A percentile compares a stretch with the other conserved stretches of the same genome.
These are phyloP conservation scores for Solanum medicagineum DNA, from an alignment of 257 asterid genomes.

Conservation along the genomic window DNA sequence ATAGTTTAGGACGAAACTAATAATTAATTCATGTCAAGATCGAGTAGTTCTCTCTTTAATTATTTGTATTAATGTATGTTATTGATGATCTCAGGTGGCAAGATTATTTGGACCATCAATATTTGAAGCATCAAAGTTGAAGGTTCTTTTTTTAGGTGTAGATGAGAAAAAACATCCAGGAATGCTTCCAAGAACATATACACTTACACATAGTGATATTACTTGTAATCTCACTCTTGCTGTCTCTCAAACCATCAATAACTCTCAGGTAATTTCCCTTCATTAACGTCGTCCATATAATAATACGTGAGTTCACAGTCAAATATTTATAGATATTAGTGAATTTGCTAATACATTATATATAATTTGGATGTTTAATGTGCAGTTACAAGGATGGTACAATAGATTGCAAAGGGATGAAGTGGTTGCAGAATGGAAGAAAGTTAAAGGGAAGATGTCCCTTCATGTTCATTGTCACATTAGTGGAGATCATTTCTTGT, in stretches of 20 bases:
- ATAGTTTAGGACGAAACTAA: too few relatives aligned
- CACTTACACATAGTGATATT: conserved; percentile 69
- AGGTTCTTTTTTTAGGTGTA: conserved; percentile 48
- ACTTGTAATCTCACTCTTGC: conserved; percentile 60
- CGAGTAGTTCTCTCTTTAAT: too few relatives aligned
- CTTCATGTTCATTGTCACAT: conserved; percentile 94
- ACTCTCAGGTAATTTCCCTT: conserved; percentile 36
- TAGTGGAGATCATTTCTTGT: conserved; percentile 77
- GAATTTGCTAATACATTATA: too few relatives aligned
- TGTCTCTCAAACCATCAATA: conserved; percentile 53
- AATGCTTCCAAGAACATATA: conserved; percentile 54
- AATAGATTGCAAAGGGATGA: conserved; percentile 77
- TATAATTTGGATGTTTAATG: background rate
- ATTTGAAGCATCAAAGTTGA: conserved; percentile 67
- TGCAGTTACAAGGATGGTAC: conserved; percentile 95
- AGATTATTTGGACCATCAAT: conserved; percentile 83
- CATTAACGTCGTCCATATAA: background rate
- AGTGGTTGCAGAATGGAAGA: conserved; percentile 95
- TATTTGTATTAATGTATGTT: background rate
- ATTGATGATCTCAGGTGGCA: conserved; percentile 41
- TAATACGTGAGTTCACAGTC: background rate
- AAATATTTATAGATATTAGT: background rate
- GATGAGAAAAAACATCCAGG: conserved; percentile 61
- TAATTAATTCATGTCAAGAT: too few relatives aligned
- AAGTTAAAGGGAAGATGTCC: conserved; percentile 71